Evolutionary conservation across 2,329 filamentous ascomycete genomes (phyloP).

Genomic region (Epichloe hybrida): DNA sequence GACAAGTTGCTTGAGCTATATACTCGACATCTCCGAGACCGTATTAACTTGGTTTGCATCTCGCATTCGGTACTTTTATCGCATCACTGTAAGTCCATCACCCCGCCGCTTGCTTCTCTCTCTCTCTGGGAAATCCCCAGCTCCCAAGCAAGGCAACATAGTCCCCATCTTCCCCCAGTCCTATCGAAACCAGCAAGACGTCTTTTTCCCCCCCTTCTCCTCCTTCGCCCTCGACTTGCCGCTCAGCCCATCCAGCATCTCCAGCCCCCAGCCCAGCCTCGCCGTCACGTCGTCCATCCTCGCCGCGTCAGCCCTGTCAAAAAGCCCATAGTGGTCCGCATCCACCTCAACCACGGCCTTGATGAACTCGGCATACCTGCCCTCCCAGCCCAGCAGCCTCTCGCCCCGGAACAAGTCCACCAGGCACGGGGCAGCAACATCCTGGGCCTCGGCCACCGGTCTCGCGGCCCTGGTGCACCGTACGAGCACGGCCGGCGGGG

Average conservation of each 20-base stretch:
- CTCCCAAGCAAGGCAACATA: too few relatives aligned
- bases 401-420: slow-evolving; percentile 16
- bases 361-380: slow-evolving; percentile 15
- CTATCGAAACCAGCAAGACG: not conserved
- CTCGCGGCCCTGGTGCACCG: slow-evolving; percentile 8
- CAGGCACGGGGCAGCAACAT: slow-evolving; percentile 6
- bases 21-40: too few relatives aligned
- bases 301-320: slow-evolving; percentile 8
- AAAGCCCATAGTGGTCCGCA: slow-evolving; percentile 15
- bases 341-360: slow-evolving; percentile 15
- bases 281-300: slow-evolving; percentile 7
- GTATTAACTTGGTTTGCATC: too few relatives aligned
- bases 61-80: too few relatives aligned
- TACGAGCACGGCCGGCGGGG: slow-evolving; percentile 14
- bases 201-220: not conserved
- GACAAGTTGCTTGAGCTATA: too few relatives aligned
- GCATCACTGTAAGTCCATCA: too few relatives aligned
- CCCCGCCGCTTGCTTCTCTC: too few relatives aligned
- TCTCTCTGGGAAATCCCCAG: too few relatives aligned
- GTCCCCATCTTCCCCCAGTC: too few relatives aligned
- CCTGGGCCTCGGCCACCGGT: slow-evolving; percentile 2
- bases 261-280: slow-evolving; percentile 5
- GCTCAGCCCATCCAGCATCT: slow-evolving; percentile 4
- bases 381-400: slow-evolving; percentile 16
- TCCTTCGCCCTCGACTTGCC: not conserved